Conservation (phyloP, 768 basidiomycete species). For the Mycena haematopus region DNA sequence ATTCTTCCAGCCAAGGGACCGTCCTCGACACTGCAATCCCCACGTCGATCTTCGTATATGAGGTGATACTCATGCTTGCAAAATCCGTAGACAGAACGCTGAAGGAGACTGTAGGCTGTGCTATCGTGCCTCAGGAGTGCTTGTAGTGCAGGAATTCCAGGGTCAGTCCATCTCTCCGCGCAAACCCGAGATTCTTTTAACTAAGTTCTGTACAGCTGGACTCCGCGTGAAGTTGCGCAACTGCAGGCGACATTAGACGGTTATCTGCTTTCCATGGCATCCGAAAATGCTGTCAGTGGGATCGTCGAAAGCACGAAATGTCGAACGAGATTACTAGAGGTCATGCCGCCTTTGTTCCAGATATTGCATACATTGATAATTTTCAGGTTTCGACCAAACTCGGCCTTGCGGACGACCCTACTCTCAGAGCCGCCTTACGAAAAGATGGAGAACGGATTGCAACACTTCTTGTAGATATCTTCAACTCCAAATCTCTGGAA, state of each 20-base stretch:
- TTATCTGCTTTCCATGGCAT: conserved; percentile 3
- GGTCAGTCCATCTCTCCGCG: not conserved
- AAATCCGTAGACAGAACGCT: not conserved
- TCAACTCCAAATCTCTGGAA: conserved; percentile 1
- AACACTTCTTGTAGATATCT: not conserved
- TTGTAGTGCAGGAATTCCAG: not conserved
- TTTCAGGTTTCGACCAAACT: conserved; percentile 1
- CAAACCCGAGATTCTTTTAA: not conserved
- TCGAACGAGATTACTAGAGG: conserved; percentile 3
- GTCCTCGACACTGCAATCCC: too few relatives aligned
- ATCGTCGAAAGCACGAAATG: conserved; percentile 9
- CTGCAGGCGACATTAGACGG: not conserved
- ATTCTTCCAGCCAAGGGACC: too few relatives aligned
- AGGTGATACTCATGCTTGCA: not conserved
- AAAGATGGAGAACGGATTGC: conserved; percentile 11
- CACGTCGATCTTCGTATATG: not conserved
- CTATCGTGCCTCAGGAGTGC: not conserved
- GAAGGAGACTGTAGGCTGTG: not conserved
- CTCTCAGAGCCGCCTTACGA: not conserved
- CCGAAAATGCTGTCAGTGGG: not conserved
- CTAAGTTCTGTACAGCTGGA: not conserved
- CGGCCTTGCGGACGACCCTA: conserved; percentile 5
- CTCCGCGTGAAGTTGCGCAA: not conserved
- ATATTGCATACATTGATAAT: not conserved
- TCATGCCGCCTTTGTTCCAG: not conserved